A percentile compares a stretch with the other conserved stretches of the same genome.
Evolutionary conservation across 441 rosid species (phyloP).

Genomic region (Aquilaria agallochum): DNA sequence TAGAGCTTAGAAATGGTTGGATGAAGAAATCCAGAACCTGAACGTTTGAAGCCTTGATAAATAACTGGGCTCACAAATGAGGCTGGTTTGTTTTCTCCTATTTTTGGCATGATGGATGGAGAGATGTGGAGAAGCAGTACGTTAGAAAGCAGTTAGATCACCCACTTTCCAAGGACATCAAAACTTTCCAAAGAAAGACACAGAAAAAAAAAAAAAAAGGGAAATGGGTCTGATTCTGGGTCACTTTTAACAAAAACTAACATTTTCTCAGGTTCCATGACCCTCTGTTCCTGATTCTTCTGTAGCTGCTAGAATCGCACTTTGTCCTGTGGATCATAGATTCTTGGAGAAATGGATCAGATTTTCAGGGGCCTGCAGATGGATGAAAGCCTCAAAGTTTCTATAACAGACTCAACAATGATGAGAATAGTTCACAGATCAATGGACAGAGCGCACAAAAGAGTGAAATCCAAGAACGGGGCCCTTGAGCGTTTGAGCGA

Average conservation of each 20-base stretch:
- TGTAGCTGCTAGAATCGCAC: too few species aligned
- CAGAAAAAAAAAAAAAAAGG: not conserved
- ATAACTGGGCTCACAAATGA: too few species aligned
- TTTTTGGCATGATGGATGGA: too few species aligned
- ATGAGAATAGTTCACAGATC: slow-evolving; percentile 73
- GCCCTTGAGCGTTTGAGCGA: slow-evolving; percentile 60
- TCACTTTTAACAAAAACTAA: too few species aligned
- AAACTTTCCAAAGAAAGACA: too few species aligned
- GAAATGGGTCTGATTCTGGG: not conserved
- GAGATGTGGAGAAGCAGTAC: not conserved
- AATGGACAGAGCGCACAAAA: slow-evolving; percentile 79
- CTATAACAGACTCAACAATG: slow-evolving; percentile 76
- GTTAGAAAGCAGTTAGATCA: slow-evolving; percentile 22
- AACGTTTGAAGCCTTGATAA: too few species aligned
- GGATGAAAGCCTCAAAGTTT: slow-evolving; percentile 28
- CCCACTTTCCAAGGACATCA: slow-evolving; percentile 18
- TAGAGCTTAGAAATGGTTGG: too few species aligned
- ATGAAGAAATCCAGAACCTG: too few species aligned
- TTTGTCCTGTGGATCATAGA: not conserved
- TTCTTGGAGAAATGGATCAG: slow-evolving; percentile 40
- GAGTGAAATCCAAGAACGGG: slow-evolving; percentile 62
- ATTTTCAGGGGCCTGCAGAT: slow-evolving; percentile 37
- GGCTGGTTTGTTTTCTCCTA: too few species aligned
- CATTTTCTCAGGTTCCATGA: too few species aligned
- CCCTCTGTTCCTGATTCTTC: too few species aligned